Conservation (phyloP, 2,329 filamentous ascomycete species). For the Fusarium napiforme region DNA sequence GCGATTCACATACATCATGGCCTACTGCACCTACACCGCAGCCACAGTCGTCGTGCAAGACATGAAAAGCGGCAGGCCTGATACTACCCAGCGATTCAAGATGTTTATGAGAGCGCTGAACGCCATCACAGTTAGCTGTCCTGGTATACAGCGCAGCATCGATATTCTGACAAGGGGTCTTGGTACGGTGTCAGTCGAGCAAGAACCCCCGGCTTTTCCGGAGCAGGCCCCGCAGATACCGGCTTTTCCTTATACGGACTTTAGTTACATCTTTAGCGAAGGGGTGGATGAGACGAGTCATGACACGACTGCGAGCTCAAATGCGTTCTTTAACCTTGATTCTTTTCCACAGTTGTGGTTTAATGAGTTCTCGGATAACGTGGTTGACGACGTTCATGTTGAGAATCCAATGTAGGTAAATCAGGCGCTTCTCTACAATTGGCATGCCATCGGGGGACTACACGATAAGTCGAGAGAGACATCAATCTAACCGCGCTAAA, state of each 20-base stretch:
- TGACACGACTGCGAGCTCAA: background rate
- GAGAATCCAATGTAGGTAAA: background rate
- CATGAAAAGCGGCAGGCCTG: background rate
- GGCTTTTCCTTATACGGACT: background rate
- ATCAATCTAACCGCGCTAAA: fast-evolving
- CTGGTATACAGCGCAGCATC: background rate
- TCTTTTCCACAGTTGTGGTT: background rate
- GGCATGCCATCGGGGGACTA: too few relatives aligned
- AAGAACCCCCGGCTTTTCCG: too few relatives aligned
- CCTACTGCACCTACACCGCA: background rate
- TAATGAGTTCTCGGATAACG: background rate
- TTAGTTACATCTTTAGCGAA: background rate
- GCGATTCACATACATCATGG: background rate
- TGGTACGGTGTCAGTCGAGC: fast-evolving
- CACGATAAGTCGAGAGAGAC: fast-evolving
- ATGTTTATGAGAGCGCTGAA: background rate
- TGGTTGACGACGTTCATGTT: fast-evolving
- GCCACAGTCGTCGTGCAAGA: background rate
- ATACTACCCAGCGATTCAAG: background rate
- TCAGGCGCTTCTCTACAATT: too few relatives aligned
- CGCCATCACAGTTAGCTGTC: background rate
- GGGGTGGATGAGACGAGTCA: background rate
- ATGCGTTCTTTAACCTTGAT: background rate
- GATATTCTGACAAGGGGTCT: background rate
- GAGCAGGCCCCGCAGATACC: background rate